A percentile compares a stretch with the other conserved stretches of the same genome.
Conservation (phyloP, 2,329 filamentous ascomycete species). For the Amylocarpus encephaloides region DNA sequence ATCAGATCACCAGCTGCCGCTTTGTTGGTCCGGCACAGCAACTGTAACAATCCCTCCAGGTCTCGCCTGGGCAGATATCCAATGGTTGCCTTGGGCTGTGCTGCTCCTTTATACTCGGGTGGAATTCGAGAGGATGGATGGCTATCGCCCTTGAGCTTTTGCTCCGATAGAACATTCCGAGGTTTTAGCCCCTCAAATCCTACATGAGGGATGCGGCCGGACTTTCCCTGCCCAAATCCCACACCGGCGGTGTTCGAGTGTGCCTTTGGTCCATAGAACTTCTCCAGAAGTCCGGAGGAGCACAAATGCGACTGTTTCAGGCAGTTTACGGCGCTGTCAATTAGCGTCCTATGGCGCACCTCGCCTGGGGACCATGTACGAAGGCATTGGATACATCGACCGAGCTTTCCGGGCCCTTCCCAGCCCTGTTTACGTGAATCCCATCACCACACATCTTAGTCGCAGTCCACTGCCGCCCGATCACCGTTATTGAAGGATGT, state of each 20-base stretch:
- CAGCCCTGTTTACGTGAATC: not conserved
- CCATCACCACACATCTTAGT: not conserved
- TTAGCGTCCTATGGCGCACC: not conserved
- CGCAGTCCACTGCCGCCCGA: not conserved
- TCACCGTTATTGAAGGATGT: not conserved
- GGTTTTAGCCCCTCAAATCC: too few species aligned
- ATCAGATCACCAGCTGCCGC: not conserved
- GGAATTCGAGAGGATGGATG: too few species aligned
- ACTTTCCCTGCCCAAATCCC: too few species aligned
- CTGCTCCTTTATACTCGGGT: not conserved
- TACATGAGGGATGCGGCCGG: too few species aligned
- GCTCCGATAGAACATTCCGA: too few species aligned
- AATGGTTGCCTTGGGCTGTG: not conserved
- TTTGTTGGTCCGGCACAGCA: too few species aligned
- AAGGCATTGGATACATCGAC: not conserved
- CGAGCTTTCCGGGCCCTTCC: conserved; percentile 1
- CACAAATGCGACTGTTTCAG: too few species aligned
- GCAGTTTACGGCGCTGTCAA: too few species aligned
- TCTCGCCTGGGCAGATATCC: not conserved
- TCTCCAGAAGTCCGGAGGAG: too few species aligned
- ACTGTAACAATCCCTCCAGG: not conserved
- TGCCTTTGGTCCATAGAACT: too few species aligned
- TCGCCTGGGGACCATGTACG: not conserved
- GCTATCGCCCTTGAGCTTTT: too few species aligned
- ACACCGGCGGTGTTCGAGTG: too few species aligned